Conservation (phyloP, 805 yeast species). For the Yarrowia bubula region DNA sequence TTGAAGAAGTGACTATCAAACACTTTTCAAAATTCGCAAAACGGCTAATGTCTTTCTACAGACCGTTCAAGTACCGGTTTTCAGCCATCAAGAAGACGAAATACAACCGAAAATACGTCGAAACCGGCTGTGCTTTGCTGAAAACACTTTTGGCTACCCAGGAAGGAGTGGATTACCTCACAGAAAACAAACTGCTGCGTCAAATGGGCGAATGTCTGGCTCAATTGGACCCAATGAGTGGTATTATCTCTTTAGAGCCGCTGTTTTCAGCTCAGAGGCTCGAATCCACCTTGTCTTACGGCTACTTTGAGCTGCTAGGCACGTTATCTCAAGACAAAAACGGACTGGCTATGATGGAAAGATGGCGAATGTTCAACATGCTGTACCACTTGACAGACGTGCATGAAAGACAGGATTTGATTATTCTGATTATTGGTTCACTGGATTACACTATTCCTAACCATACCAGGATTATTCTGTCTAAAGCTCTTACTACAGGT, state of each 20-base stretch:
- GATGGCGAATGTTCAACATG: conserved; percentile 83
- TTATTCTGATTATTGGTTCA: conserved; percentile 56
- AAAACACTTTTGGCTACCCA: conserved; percentile 58
- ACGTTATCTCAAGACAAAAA: conserved; percentile 55
- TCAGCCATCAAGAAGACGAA: conserved; percentile 52
- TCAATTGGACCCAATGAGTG: conserved; percentile 77
- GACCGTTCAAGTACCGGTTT: conserved; percentile 89
- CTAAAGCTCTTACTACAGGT: conserved; percentile 60
- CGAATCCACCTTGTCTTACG: conserved; percentile 63
- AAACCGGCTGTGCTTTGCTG: conserved; percentile 73
- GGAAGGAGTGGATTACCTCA: conserved; percentile 65
- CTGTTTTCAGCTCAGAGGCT: conserved; percentile 62
- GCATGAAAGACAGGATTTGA: conserved; percentile 54
- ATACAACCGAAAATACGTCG: conserved; percentile 55
- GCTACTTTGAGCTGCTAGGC: conserved; percentile 79
- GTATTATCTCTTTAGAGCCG: conserved; percentile 70
- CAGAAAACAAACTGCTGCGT: conserved; percentile 74
- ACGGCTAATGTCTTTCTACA: conserved; percentile 75
- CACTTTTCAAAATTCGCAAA: conserved; percentile 79
- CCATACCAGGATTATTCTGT: conserved; percentile 65
- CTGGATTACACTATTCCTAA: conserved; percentile 60
- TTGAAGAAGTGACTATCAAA: conserved; percentile 67
- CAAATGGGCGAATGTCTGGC: conserved; percentile 89
- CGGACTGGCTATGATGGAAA: conserved; percentile 69
- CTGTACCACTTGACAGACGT: conserved; percentile 65